Evolutionary conservation across 2,329 filamentous ascomycete species (phyloP).

Genomic region (Hymenoscyphus albidus): DNA sequence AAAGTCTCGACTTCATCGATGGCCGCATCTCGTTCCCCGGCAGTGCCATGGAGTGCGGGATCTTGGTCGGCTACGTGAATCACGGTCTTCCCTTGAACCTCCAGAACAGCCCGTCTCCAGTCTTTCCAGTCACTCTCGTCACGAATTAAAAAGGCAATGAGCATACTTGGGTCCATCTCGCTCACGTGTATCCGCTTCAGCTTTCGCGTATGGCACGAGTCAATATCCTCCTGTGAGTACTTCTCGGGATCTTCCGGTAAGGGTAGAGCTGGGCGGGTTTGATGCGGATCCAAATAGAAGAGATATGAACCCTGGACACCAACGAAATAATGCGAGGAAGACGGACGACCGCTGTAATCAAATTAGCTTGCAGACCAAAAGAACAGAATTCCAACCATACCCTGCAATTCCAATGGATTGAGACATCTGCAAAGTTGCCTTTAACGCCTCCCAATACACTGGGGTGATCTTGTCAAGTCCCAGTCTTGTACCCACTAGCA

Average conservation of each 20-base stretch:
- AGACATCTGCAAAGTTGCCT: constrained; percentile 75
- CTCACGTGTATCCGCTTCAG: constrained; percentile 77
- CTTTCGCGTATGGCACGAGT: constrained; percentile 82
- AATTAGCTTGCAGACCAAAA: constrained; percentile 12
- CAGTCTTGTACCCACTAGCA: constrained; percentile 82
- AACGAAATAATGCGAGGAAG: constrained; percentile 71
- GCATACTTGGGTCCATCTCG: constrained; percentile 97
- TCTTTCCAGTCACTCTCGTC: constrained; percentile 77
- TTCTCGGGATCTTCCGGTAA: constrained; percentile 53
- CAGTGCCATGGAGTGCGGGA: constrained; percentile 49
- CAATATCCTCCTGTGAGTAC: constrained; percentile 69
- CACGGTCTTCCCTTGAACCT: constrained; percentile 76
- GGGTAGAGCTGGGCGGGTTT: constrained; percentile 71
- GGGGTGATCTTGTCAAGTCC: constrained; percentile 93
- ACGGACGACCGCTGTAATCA: constrained; percentile 71
- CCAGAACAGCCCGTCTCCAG: constrained; percentile 74
- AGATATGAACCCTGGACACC: constrained; percentile 71
- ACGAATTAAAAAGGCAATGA: constrained; percentile 86
- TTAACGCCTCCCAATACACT: constrained; percentile 93
- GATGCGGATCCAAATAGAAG: constrained; percentile 94
- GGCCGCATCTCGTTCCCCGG: constrained; percentile 62
- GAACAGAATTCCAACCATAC: constrained; percentile 43
- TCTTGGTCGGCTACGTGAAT: constrained; percentile 77
- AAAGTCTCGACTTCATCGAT: constrained; percentile 88
- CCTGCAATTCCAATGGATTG: constrained; percentile 97